A percentile compares a stretch with the other conserved stretches of the same genome.
These are phyloP conservation scores for Filobasidium floriforme DNA, from an alignment of 768 basidiomycete genomes.

Conservation along the genomic window DNA sequence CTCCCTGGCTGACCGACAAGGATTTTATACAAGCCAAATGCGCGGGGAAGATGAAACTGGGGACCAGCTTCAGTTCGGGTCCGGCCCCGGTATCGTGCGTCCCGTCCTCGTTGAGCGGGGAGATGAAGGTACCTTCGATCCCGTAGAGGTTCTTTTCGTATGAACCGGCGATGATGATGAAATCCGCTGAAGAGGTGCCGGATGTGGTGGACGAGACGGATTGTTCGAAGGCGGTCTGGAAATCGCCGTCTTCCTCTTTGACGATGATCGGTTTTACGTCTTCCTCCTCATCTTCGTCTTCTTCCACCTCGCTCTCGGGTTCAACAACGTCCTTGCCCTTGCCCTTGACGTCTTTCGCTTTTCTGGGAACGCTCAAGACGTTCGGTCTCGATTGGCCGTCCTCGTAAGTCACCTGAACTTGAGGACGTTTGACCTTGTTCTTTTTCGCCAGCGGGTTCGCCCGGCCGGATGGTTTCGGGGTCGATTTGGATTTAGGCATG, in stretches of 20 bases:
- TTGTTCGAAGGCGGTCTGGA: conserved; percentile 2
- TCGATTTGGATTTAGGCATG: conserved; percentile 4
- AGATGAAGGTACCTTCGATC: conserved; percentile 55
- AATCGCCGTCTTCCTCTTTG: conserved; percentile 9
- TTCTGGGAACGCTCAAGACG: background rate
- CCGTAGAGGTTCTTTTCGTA: conserved; percentile 97
- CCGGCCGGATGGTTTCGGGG: background rate
- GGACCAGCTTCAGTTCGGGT: conserved; percentile 51
- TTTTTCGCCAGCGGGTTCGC: background rate
- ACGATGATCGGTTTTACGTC: conserved; percentile 8
- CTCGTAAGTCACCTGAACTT: conserved; percentile 7
- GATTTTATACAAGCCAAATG: conserved; percentile 89
- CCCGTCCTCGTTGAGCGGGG: conserved; percentile 9
- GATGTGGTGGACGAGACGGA: background rate
- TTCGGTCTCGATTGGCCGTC: background rate
- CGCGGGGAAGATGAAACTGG: conserved; percentile 93
- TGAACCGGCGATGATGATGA: conserved; percentile 82
- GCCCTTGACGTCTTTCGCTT: background rate
- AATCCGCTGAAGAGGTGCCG: conserved; percentile 47
- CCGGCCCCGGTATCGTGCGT: background rate
- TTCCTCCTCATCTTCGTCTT: conserved; percentile 7
- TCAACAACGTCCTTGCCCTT: background rate
- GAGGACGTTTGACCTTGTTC: conserved; percentile 6
- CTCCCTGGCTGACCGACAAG: conserved; percentile 75
- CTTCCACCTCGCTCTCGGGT: background rate